phyloP scores from a whole-genome alignment of 2,329 filamentous ascomycete species.

The Zasmidium cellare region DNA sequence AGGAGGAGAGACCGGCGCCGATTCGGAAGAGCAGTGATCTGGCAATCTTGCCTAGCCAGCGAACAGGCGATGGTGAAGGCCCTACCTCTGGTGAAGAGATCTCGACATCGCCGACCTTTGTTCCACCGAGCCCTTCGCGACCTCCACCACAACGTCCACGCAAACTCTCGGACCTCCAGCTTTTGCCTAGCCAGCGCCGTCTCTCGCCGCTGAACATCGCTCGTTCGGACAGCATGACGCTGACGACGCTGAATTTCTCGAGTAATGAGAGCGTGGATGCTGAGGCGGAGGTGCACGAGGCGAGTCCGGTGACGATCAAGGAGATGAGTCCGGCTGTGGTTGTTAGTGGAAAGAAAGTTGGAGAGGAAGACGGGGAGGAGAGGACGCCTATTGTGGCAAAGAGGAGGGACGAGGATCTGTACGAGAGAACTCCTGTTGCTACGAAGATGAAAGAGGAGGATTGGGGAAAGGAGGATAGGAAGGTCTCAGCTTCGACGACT shows the following conservation, averaged over 20 bases:
- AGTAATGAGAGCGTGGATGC: conserved; percentile 2
- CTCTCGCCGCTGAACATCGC: conserved; percentile 2
- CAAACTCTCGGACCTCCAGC: conserved; percentile 22
- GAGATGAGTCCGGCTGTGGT: not conserved
- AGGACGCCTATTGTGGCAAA: not conserved
- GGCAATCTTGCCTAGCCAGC: conserved; percentile 1
- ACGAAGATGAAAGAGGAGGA: conserved; percentile 14
- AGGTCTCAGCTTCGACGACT: conserved; percentile 8
- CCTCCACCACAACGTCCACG: conserved; percentile 16
- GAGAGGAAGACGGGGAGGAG: not conserved
- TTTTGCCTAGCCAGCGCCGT: conserved; percentile 24
- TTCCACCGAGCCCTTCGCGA: conserved; percentile 7
- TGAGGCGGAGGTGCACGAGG: not conserved
- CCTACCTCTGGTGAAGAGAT: no score
- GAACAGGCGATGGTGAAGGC: not conserved
- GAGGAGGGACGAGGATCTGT: conserved; percentile 10
- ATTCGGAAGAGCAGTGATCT: conserved; percentile 2
- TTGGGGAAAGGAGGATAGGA: conserved; percentile 11
- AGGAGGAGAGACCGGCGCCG: not conserved
- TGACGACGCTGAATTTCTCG: conserved; percentile 3
- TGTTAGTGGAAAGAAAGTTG: conserved; percentile 10
- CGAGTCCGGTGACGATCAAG: conserved; percentile 9
- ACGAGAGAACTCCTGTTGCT: conserved; percentile 12
- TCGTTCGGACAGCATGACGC: conserved; percentile 5
- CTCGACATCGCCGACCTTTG: not conserved